Base-by-base conservation (phyloP, 1,139 yeast genomes). In the Pichia sp. region DNA sequence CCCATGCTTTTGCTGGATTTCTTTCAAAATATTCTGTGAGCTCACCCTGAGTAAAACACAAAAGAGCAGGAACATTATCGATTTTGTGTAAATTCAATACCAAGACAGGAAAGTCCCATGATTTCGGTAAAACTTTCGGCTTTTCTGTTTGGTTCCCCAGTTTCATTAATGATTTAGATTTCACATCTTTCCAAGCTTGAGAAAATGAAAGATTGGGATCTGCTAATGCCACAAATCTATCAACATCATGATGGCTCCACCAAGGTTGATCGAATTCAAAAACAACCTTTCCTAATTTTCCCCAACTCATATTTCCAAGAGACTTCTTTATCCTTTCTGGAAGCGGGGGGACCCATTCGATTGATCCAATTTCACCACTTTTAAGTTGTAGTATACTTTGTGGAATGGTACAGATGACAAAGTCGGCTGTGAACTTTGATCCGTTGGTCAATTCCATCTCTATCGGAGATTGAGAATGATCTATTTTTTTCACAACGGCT, bases 231-330 rank as follows among this genome's bases (percentile, higher is more conserved):
- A 75, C 68, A 58, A 81, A 75, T 46, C 86, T 67, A 62, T 84
- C 90, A 31, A 69, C 68, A 22, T 70, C 65, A 30, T 59, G 51
- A 37, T 58, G 58, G 3, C 61, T 77, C 96, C 96, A 88, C 75
- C 87, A 86, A 1, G 78, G 70, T 1, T 66, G 55, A 12, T 79
- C 82, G 63, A 88, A 89, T 64, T 86, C 95, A 58, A 89, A 75
- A 0, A 86, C 71, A 5, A 87, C 83, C 66, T 89, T 89, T 0
- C 96, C 96, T 48, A 89, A 69, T 0, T 87, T 79, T 0, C 89
- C 91, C 66, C 81, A 83, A 59, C 83, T 84, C 55, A 85, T 74
- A 3, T 69, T 71, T 0, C 69, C 58, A 8, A 87, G 66, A 0
- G 88, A 74, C 0, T 69, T 69, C 1, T 59, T 56, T 18, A 87